Evolutionary conservation across 331 rosid genomes (phyloP).

Genomic region (Malus hybrid): DNA sequence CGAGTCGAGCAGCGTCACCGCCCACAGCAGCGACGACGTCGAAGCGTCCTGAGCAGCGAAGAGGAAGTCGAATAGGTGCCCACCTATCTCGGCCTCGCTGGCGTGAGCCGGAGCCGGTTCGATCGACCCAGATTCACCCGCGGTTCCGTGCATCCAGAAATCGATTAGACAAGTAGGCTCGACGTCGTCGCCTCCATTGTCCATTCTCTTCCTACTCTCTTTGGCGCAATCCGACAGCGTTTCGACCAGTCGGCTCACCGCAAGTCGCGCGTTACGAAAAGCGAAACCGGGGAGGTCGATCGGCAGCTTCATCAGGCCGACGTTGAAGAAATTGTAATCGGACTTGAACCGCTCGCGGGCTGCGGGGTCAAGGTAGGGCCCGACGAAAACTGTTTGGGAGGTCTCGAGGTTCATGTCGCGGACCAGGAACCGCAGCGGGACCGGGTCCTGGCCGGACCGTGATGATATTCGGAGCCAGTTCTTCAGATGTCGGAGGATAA

Average conservation of each 20-base stretch:
- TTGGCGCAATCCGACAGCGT: constrained; percentile 36
- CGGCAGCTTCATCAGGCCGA: constrained; percentile 74
- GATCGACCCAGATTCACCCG: neutral
- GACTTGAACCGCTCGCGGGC: constrained; percentile 49
- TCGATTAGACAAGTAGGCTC: constrained; percentile 74
- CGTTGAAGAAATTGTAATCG: constrained; percentile 69
- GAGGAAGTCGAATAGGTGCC: constrained; percentile 73
- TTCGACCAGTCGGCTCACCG: constrained; percentile 46
- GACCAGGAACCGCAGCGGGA: constrained; percentile 43
- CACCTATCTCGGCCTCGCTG: constrained; percentile 45
- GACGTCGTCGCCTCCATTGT: neutral
- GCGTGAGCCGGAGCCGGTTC: constrained; percentile 31
- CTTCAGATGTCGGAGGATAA: constrained; percentile 53
- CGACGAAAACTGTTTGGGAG: constrained; percentile 77
- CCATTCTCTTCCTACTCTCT: constrained; percentile 47
- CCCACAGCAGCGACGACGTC: constrained; percentile 87
- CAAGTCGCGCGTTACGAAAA: constrained; percentile 74
- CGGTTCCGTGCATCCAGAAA: constrained; percentile 67
- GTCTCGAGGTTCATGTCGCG: constrained; percentile 85
- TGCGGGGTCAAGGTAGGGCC: constrained; percentile 51
- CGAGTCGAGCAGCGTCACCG: constrained; percentile 60
- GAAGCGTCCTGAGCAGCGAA: constrained; percentile 92
- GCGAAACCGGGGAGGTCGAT: constrained; percentile 70
- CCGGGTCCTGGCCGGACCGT: neutral
- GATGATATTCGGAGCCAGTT: constrained; percentile 37